A percentile compares a stretch with the other conserved stretches of the same genome.
These are phyloP conservation scores for Blastocrithidia nonstop DNA, from an alignment of 208 protist species.

Conservation along the genomic window DNA sequence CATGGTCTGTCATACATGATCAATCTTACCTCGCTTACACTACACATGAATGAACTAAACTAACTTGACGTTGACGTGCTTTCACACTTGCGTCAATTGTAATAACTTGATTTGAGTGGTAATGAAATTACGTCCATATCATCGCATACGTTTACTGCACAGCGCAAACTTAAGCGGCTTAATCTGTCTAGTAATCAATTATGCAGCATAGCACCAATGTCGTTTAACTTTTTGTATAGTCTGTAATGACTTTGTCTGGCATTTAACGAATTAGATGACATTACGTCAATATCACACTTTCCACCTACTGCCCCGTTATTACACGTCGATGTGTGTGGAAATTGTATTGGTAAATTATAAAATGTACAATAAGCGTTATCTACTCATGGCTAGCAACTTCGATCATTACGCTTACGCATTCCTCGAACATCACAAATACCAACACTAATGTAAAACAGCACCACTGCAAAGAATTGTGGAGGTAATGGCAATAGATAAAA, in stretches of 20 bases:
- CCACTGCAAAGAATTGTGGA: too few species aligned
- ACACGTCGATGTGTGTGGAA: slow-evolving; percentile 61
- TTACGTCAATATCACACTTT: slow-evolving; percentile 23
- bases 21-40: slow-evolving; percentile 31
- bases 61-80: slow-evolving; percentile 14
- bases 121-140: slow-evolving; percentile 43
- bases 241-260: slow-evolving; percentile 58
- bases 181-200: slow-evolving; percentile 69
- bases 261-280: slow-evolving; percentile 43
- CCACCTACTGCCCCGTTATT: slow-evolving; percentile 18
- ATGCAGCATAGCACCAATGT: slow-evolving; percentile 5
- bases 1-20: slow-evolving; percentile 35
- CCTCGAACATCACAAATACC: slow-evolving; percentile 4
- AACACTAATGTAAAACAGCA: not conserved
- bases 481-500: too few species aligned
- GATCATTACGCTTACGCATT: slow-evolving; percentile 35
- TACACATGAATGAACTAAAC: slow-evolving; percentile 66
- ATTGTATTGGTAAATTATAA: slow-evolving; percentile 18
- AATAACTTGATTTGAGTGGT: slow-evolving; percentile 60
- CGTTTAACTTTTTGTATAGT: slow-evolving; percentile 18
- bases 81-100: slow-evolving; percentile 26
- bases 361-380: slow-evolving; percentile 19
- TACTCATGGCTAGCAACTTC: slow-evolving; percentile 16
- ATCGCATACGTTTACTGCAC: slow-evolving; percentile 5
- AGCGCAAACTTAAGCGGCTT: slow-evolving; percentile 26